Evolutionary conservation across 1,284 basidiomycete genomes (phyloP).

Genomic region (Cutaneotrichosporon mucoides): DNA sequence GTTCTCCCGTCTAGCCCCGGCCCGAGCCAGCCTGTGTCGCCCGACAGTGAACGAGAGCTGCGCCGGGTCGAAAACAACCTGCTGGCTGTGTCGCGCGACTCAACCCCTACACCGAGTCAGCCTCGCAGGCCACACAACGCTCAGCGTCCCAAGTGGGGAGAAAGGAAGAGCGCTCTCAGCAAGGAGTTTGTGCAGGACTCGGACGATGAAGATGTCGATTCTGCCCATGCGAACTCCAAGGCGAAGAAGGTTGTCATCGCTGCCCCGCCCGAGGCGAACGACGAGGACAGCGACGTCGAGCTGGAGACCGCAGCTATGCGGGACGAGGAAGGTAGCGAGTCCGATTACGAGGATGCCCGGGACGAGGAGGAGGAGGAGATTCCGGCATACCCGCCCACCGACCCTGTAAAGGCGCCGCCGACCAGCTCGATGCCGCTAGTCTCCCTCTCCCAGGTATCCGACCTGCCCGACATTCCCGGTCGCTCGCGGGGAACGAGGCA

Average conservation of each 20-base stretch:
- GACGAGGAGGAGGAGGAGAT: neutral
- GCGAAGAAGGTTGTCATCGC: too few relatives aligned
- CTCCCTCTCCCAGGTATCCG: neutral
- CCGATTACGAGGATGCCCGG: neutral
- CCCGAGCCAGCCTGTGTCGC: neutral
- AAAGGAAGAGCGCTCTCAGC: neutral
- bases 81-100: neutral
- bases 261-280: too few relatives aligned
- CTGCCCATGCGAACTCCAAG: too few relatives aligned
- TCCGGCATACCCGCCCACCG: neutral
- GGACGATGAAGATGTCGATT: neutral
- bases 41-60: neutral
- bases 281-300: neutral
- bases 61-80: neutral
- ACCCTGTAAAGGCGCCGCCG: neutral
- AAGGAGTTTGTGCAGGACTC: conserved; percentile 1
- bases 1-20: too few relatives aligned
- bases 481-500: neutral
- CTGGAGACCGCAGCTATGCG: neutral
- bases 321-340: neutral
- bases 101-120: neutral
- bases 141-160: neutral
- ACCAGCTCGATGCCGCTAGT: conserved; percentile 1
- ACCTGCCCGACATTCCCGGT: neutral
- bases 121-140: neutral